These are phyloP conservation scores for Eutrema japonicum DNA, from an alignment of 345 rosid species.

Conservation along the genomic window DNA sequence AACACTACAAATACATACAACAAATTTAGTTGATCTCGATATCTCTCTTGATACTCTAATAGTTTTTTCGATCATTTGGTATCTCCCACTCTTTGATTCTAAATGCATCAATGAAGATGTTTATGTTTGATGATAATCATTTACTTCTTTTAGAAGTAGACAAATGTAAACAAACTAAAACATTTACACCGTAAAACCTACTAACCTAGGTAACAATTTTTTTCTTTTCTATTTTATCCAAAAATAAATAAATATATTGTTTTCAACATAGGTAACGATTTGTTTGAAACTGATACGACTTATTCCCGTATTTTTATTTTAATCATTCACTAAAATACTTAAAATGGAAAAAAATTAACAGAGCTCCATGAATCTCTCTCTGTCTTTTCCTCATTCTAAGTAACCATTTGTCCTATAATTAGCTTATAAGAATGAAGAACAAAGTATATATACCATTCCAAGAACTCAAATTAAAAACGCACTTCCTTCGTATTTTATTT, in stretches of 20 bases:
- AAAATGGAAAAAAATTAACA: slow-evolving; percentile 10
- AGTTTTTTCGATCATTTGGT: too few species aligned
- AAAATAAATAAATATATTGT: too few species aligned
- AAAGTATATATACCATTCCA: slow-evolving; percentile 26
- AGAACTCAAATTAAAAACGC: slow-evolving; percentile 25
- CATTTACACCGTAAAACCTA: background rate
- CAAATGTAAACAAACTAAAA: background rate
- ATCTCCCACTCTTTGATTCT: background rate
- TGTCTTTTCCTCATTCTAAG: background rate
- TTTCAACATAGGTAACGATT: background rate
- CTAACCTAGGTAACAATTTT: background rate
- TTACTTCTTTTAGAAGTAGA: background rate
- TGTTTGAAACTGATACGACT: background rate
- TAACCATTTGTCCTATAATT: slow-evolving; percentile 29
- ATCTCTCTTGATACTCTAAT: background rate
- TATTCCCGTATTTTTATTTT: background rate
- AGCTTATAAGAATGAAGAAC: slow-evolving; percentile 6
- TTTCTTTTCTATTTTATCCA: too few species aligned
- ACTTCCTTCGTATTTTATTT: slow-evolving; percentile 14
- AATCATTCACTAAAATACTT: slow-evolving; percentile 3
- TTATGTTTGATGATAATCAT: background rate
- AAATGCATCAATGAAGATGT: background rate
- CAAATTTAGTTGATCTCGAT: too few species aligned
- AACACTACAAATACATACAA: too few species aligned
- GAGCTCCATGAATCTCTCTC: slow-evolving; percentile 23